These are phyloP conservation scores for Trichodelitschia bisporula DNA, from an alignment of 495 filamentous ascomycete species.

Conservation along the genomic window DNA sequence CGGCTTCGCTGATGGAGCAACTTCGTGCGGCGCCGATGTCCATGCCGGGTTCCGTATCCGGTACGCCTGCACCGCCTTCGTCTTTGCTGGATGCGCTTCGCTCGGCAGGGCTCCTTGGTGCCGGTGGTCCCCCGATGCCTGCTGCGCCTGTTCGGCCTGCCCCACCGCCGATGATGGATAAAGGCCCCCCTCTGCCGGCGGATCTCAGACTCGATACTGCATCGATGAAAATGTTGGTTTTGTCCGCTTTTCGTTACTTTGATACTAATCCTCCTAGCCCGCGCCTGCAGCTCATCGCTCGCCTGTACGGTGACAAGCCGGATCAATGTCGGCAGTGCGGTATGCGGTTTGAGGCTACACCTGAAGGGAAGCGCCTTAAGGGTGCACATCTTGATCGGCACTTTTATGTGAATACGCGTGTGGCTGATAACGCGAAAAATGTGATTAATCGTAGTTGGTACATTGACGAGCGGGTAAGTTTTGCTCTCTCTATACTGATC, in stretches of 20 bases:
- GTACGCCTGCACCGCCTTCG: too few species aligned
- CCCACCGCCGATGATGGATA: too few species aligned
- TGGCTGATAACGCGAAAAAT: constrained; percentile 54
- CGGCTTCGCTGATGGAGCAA: too few species aligned
- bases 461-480: constrained; percentile 61
- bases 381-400: constrained; percentile 95
- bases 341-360: constrained; percentile 52
- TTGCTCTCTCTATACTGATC: constrained; percentile 1
- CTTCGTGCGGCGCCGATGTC: too few species aligned
- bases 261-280: constrained; percentile 28
- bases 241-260: constrained; percentile 7
- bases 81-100: too few species aligned
- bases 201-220: constrained; percentile 43
- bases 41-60: too few species aligned
- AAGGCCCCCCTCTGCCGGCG: too few species aligned
- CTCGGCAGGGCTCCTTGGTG: too few species aligned
- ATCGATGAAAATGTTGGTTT: constrained; percentile 55
- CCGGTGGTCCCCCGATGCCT: too few species aligned
- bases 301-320: constrained; percentile 53
- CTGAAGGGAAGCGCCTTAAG: constrained; percentile 61
- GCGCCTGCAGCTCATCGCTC: constrained; percentile 43
- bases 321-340: constrained; percentile 82
- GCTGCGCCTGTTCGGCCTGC: too few species aligned
- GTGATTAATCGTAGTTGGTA: constrained; percentile 84
- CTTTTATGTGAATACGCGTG: constrained; percentile 76